phyloP scores from a whole-genome alignment of 2,329 filamentous ascomycete species.

The Bipolaris oryzae region DNA sequence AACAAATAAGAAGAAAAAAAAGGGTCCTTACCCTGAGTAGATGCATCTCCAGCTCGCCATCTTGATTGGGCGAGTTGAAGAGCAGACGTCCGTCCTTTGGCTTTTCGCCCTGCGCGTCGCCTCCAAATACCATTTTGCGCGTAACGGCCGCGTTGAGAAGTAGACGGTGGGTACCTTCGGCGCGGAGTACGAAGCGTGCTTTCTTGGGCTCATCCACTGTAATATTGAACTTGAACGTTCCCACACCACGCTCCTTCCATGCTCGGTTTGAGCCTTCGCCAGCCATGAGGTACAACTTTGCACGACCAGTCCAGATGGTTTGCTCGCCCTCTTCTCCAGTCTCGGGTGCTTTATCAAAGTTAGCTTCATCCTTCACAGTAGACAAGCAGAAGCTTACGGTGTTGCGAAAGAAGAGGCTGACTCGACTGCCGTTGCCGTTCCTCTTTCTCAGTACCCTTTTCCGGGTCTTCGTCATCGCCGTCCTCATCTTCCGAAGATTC shows the following conservation, averaged over 20 bases:
- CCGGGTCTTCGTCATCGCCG: slow-evolving; percentile 51
- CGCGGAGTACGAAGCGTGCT: slow-evolving; percentile 84
- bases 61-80: slow-evolving; percentile 62
- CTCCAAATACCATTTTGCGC: slow-evolving; percentile 78
- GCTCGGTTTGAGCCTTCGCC: slow-evolving; percentile 60
- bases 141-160: slow-evolving; percentile 85
- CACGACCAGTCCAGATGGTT: slow-evolving; percentile 75
- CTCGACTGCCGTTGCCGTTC: slow-evolving; percentile 28
- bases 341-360: slow-evolving; percentile 63
- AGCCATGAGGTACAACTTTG: slow-evolving; percentile 83
- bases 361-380: slow-evolving; percentile 13
- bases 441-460: slow-evolving; percentile 41
- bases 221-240: slow-evolving; percentile 80
- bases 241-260: slow-evolving; percentile 90
- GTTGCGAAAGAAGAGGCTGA: slow-evolving; percentile 61
- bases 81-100: slow-evolving; percentile 73
- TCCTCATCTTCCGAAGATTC: slow-evolving; percentile 62
- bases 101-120: slow-evolving; percentile 66
- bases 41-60: slow-evolving; percentile 60
- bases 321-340: slow-evolving; percentile 86
- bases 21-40: slow-evolving; percentile 60
- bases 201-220: slow-evolving; percentile 48
- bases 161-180: slow-evolving; percentile 85
- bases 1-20: background rate
- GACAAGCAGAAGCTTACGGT: slow-evolving; percentile 60